Evolutionary conservation across 2,329 filamentous ascomycete genomes (phyloP), one percentile per base, ranked within the genome.

Genomic region (Hyphodiscus sp.): DNA sequence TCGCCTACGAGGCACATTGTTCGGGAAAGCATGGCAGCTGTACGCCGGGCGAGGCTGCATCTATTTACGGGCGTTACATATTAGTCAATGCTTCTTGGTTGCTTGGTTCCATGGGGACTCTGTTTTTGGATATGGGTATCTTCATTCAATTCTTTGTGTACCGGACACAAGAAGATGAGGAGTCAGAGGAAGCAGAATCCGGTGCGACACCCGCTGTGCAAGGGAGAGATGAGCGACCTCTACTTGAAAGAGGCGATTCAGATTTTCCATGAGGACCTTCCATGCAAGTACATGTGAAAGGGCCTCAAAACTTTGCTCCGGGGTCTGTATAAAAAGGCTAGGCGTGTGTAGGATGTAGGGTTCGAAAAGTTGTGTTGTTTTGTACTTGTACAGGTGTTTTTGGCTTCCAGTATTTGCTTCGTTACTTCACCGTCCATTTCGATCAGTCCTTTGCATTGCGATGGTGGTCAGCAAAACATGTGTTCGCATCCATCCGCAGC

Each of bases 131-230:
- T 70, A 76, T 91, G 68, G 82, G 80, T 26, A 94, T 97, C 2
- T 96, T 96, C 70, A 81, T 82, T 11, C 92, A 97, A 71, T 96
- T 95, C 68, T 96, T 95, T 68, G 69, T 95, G 66, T 97, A 97
- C 69, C 79, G 64, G n/a, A 59, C 62, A 18, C 30, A 56, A 42
- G 11, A 51, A 42, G 61, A 51, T 2, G 41, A 6, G 26, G 58
- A 44, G 18, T 43, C n/a, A 2, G 56, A 52, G 41, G 54, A 50
- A 43, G 58, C 51, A 16, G 49, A 55, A 41, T 13, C 26, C 1
- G 38, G 47, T 41, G 54, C 38, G 16, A 46, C 30, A 20, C 33
- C 33, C 16, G 13, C 2, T n/a, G 42, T 20, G 20, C 50, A 43
- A 41, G 38, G 33, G 16, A 47, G 51, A 26, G 61, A 59, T 49